Conservation (phyloP, 352 stramenopile species). For the Elongisporangium anandrum region DNA sequence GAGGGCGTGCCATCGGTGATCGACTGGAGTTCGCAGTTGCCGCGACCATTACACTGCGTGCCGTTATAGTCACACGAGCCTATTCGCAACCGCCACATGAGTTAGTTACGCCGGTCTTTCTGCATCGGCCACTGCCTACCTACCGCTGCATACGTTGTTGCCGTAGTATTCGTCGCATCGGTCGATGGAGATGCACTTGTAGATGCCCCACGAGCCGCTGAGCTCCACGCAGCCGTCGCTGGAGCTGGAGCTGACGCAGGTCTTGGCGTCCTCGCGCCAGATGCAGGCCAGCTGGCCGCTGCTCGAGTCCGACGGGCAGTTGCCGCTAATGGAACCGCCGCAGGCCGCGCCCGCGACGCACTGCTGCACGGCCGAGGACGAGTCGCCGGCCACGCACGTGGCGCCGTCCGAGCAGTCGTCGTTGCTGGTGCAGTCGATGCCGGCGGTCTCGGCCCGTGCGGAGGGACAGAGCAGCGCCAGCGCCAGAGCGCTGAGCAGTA, state of each 20-base stretch:
- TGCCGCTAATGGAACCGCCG: slow-evolving; percentile 37
- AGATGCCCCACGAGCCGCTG: slow-evolving; percentile 38
- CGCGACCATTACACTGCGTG: slow-evolving; percentile 65
- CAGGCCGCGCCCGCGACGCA: slow-evolving; percentile 62
- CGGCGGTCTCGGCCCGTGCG: slow-evolving; percentile 18
- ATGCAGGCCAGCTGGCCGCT: slow-evolving; percentile 75
- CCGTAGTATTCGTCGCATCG: slow-evolving; percentile 72
- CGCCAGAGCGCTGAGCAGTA: slow-evolving; percentile 10
- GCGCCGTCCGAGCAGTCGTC: slow-evolving; percentile 56
- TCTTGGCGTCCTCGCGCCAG: slow-evolving; percentile 23
- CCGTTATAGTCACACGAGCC: slow-evolving; percentile 34
- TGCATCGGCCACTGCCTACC: slow-evolving; percentile 12
- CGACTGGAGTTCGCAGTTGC: slow-evolving; percentile 41
- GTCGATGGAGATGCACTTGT: slow-evolving; percentile 78
- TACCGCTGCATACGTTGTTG: slow-evolving; percentile 49
- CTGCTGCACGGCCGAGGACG: slow-evolving; percentile 46
- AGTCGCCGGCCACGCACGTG: slow-evolving; percentile 74
- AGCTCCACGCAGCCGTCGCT: slow-evolving; percentile 22
- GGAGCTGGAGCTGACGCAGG: slow-evolving; percentile 7
- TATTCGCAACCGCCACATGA: slow-evolving; percentile 5
- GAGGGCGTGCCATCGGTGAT: slow-evolving; percentile 20
- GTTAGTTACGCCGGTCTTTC: not conserved
- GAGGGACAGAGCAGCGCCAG: slow-evolving; percentile 2
- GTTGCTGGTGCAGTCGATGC: slow-evolving; percentile 53
- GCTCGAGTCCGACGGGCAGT: slow-evolving; percentile 48